Evolutionary conservation across 2,329 filamentous ascomycete genomes (phyloP), one percentile per base, ranked within the genome.

Genomic region (Lasiodiplodia gonubiensis): DNA sequence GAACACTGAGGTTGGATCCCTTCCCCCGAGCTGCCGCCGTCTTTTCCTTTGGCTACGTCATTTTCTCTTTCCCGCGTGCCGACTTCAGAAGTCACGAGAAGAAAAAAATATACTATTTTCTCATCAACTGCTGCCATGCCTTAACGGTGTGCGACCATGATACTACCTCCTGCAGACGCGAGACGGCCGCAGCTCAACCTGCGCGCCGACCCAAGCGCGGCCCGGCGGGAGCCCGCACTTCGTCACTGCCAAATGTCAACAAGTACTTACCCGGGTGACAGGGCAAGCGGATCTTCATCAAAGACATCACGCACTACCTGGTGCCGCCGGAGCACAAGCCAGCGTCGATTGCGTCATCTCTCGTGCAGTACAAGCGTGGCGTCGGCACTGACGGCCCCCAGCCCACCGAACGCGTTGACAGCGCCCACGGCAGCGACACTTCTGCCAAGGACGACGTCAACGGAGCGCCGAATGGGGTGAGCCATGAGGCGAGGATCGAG

Each of bases 201-300:
- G 60, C 60, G 10, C 12, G 55, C 35, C 4, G 35, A 8, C 48
- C 46, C 53, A 37, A 51, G 27, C 18, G 53, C 8, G 46, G 51
- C 46, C 42, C 51, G 37, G 51, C 25, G 37, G 12, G 63, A 55
- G 52, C 51, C 48, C 63, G 37, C 63, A 49, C 25, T 27, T n/a
- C 12, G 21, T 25, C 23, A 65, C n/a, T n/a, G 64, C 27, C 39
- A 60, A 42, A 27, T 59, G 30, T 52, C 53, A 27, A 59, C 54
- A 67, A 16, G 66, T 69, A 70, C 68, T 74, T 78, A 78, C 80
- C 82, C 76, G 72, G 75, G 18, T 67, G 74, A 70, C 72, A 96
- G 92, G 91, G 89, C 74, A 97, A 97, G 83, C 92, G 94, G 73
- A 83, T 97, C 74, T 97, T 98, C 83, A 95, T 99, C 86, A 99